These are phyloP conservation scores for Xylaria venustula DNA, from an alignment of 495 filamentous ascomycete species.

Conservation along the genomic window DNA sequence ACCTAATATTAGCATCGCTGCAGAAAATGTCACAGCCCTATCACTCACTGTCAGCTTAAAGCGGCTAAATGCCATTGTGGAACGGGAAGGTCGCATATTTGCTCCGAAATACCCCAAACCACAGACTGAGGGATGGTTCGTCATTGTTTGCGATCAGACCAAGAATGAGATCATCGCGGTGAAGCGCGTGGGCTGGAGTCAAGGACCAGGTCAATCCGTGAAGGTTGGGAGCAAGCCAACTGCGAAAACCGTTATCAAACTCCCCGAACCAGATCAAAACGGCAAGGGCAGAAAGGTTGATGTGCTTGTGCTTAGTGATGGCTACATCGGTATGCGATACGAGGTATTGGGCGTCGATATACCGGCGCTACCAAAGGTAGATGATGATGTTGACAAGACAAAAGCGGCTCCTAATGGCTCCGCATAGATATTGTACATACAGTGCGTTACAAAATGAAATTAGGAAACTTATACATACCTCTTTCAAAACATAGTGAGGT, in stretches of 20 bases:
- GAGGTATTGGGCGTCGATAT: constrained; percentile 53
- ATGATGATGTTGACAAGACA: constrained; percentile 34
- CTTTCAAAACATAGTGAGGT: too few species aligned
- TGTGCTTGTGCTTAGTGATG: constrained; percentile 77
- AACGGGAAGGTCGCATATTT: constrained; percentile 68
- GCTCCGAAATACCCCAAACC: constrained; percentile 90
- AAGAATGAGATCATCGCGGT: constrained; percentile 78
- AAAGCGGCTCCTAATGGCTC: constrained; percentile 13
- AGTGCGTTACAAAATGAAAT: too few species aligned
- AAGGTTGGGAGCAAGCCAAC: constrained; percentile 36
- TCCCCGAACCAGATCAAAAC: constrained; percentile 48
- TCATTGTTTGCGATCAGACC: constrained; percentile 63
- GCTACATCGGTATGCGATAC: constrained; percentile 81
- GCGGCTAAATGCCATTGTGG: constrained; percentile 63
- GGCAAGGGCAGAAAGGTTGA: constrained; percentile 55
- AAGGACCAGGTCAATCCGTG: constrained; percentile 19
- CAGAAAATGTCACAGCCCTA: constrained; percentile 58
- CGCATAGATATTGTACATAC: background rate
- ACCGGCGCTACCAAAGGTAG: constrained; percentile 37
- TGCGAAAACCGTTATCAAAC: constrained; percentile 58
- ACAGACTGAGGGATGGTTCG: constrained; percentile 92
- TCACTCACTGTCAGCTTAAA: constrained; percentile 62
- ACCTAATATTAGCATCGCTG: constrained; percentile 65
- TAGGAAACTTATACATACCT: too few species aligned
- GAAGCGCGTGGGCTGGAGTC: constrained; percentile 76